Conservation (phyloP, 176 grass and related monocot genomes). For the Alopecurus myosuroides region DNA sequence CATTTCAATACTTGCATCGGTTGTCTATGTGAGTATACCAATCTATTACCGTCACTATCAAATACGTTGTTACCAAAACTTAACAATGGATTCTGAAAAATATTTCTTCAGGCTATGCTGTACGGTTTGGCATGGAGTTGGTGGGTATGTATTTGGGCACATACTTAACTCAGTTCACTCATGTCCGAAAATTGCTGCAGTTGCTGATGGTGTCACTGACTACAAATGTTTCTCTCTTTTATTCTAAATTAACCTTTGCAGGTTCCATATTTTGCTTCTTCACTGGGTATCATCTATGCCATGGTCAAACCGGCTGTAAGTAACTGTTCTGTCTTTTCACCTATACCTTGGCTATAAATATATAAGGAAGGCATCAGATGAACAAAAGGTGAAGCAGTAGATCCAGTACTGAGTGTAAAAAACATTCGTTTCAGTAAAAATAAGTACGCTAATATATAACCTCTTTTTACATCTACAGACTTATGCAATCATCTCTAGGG, state of each 20-base stretch:
- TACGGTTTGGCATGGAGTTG: constrained; percentile 79
- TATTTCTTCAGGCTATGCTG: constrained; percentile 47
- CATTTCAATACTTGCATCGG: constrained; percentile 47
- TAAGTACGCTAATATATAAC: not conserved
- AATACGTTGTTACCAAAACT: not conserved
- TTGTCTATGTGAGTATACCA: constrained; percentile 60
- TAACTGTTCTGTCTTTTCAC: not conserved
- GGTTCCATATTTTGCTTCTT: constrained; percentile 85
- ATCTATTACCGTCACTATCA: not conserved
- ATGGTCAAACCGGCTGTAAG: constrained; percentile 88
- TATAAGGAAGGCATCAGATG: not conserved
- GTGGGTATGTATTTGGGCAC: constrained; percentile 53
- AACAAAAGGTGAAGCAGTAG: not conserved
- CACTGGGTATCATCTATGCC: constrained; percentile 73
- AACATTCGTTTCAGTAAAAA: not conserved
- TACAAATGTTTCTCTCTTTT: not conserved
- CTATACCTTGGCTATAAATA: not conserved
- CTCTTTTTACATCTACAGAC: constrained; percentile 37
- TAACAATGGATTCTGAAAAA: not conserved
- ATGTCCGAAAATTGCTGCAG: not conserved
- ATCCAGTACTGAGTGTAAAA: not conserved
- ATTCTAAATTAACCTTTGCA: constrained; percentile 29
- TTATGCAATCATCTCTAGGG: constrained; percentile 60
- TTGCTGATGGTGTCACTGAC: not conserved
- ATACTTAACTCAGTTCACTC: not conserved